Base-by-base conservation (phyloP, 2,329 filamentous ascomycete genomes). In the Penicillium freii region DNA sequence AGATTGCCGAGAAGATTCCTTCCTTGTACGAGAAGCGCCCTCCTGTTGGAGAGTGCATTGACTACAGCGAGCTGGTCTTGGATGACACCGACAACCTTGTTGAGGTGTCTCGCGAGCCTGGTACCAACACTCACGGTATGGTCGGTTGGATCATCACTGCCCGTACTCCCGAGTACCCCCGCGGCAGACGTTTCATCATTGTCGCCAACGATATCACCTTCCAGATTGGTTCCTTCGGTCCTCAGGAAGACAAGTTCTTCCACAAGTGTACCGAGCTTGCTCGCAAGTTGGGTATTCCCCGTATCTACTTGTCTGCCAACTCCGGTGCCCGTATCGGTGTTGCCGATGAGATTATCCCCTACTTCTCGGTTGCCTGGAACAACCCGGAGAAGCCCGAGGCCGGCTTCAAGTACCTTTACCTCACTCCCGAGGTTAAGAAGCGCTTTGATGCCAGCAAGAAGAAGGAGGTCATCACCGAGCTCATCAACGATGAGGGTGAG, bases 121-220 rank as follows among this genome's bases (percentile, higher is more conserved):
- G 94, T 63, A 94, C 91, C 72, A 99, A 99, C 81, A 90, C 84
- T 43, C 94, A 94, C 71, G 94, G 94, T 80, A 99, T 99, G 94
- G 93, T 99, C 55, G 94, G 92, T 66, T 99, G 94, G 94, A 85
- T 97, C 65, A 88, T 97, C 74, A 95, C 91, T 61, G 94, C 92
- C 17, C 91, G 87, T 73, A 97, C 94, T 1, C 94, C 94, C 10
- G 94, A 99, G 77, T 99, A 99, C 74, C 93, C 94, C 57, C 84
- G 86, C 63, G 94, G 94, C 58, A 87, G 94, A 66, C 90, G 90
- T 72, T 97, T 97, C 78, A 87, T 99, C 73, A 91, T 99, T 64
- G 88, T 99, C 62, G 92, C 94, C 83, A 99, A 99, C 83, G 94
- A 99, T 73, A 99, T 99, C 75, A 99, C 94, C 19, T 97, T 91